Conservation (phyloP, 2,329 filamentous ascomycete genomes). For the Aspergillus brasiliensis region DNA sequence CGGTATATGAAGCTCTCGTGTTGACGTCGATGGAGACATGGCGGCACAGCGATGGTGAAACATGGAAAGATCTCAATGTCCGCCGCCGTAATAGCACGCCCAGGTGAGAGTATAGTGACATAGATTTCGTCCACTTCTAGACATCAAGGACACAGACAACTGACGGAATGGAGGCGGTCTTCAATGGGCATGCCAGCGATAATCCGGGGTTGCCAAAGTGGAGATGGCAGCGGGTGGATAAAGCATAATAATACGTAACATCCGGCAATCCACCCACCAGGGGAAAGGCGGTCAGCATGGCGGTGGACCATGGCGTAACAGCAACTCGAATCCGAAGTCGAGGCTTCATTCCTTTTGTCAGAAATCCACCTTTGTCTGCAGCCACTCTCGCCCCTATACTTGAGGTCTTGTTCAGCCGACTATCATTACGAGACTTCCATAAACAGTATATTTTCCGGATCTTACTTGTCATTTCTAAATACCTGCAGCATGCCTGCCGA, state of each 20-base stretch:
- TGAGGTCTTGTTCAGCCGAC: neutral
- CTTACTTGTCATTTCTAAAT: neutral
- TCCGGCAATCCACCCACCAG: neutral
- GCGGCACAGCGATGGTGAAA: conserved; percentile 8
- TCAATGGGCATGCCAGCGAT: neutral
- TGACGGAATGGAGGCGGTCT: neutral
- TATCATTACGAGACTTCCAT: neutral
- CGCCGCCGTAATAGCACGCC: conserved; percentile 3
- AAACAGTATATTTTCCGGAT: too few species aligned
- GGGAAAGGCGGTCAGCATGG: conserved; percentile 4
- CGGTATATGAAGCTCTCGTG: neutral
- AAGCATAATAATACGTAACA: conserved; percentile 1
- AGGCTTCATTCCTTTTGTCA: neutral
- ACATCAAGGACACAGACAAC: neutral
- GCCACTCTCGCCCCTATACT: too few species aligned
- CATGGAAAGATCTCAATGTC: neutral
- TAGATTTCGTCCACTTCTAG: conserved; percentile 6
- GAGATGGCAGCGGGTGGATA: neutral
- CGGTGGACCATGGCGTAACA: neutral
- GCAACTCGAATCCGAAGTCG: neutral
- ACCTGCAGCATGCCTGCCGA: conserved; percentile 17
- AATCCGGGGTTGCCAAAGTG: neutral
- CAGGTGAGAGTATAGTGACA: neutral
- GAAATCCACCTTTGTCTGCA: neutral
- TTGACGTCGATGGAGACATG: conserved; percentile 3